Evolutionary conservation across 192 early-diverging fungal species (phyloP).

Genomic region (Coemansia furcata): DNA sequence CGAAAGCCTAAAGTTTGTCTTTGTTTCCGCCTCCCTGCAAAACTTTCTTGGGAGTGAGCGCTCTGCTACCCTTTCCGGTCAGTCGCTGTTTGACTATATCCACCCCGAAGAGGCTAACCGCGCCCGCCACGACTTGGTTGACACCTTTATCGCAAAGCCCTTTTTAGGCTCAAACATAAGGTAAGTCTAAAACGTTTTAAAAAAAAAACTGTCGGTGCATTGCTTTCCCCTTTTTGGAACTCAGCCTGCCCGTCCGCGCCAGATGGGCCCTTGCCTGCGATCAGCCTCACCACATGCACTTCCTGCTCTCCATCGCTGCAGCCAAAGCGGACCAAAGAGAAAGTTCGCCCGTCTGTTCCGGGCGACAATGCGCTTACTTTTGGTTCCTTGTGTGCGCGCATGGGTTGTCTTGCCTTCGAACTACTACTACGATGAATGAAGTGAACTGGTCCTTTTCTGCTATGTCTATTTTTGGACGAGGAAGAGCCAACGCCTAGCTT

Average conservation of each 20-base stretch:
- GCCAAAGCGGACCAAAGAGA: background rate
- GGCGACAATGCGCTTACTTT: background rate
- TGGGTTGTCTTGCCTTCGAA: background rate
- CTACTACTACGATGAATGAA: background rate
- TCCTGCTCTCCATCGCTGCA: background rate
- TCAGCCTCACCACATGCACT: background rate
- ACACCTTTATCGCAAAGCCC: conserved; percentile 36
- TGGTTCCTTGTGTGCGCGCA: background rate
- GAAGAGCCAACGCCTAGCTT: background rate
- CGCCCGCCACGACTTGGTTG: conserved; percentile 47
- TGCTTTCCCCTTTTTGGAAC: background rate
- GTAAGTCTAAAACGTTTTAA: conserved; percentile 32
- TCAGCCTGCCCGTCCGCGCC: conserved; percentile 3
- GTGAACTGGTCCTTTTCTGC: background rate
- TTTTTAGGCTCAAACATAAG: conserved; percentile 48
- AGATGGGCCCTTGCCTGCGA: background rate
- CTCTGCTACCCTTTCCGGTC: conserved; percentile 20
- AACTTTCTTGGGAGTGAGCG: conserved; percentile 32
- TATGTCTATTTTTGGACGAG: conserved; percentile 3
- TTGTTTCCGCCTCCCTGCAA: conserved; percentile 46
- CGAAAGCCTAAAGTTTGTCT: conserved; percentile 44
- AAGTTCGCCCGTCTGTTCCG: background rate
- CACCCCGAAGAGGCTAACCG: conserved; percentile 50
- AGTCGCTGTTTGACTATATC: conserved; percentile 52
- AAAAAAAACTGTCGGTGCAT: background rate